Evolutionary conservation across 2,329 filamentous ascomycete genomes (phyloP), one percentile per base, ranked within the genome.

Genomic region (Fusarium verrucosum): DNA sequence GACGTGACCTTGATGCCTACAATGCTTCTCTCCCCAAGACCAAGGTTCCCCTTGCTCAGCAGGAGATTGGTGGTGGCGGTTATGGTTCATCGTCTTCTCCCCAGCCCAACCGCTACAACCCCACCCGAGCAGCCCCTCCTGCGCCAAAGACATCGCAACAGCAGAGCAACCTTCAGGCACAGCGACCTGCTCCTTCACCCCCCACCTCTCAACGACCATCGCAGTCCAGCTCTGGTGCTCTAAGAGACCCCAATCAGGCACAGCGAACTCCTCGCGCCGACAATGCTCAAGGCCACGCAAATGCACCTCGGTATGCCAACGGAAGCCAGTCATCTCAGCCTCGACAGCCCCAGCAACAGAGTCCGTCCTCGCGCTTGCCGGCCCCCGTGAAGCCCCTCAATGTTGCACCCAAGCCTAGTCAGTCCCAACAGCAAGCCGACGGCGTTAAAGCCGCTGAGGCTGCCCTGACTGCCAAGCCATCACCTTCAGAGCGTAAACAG

Each of bases 391-490:
- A 94, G 78, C 91, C 91, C 30, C 83, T 94, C 52, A 94, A 94
- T 72, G 89, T 94, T 58, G 87, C 86, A 11, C 82, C 86, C 57
- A 93, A 93, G 79, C 85, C 86, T 61, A 73, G 73, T 54, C 79
- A 80, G 62, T 70, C 76, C 33, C 74, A 82, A 68, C 72, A 81
- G 30, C 84, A 80, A 70, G 80, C 67, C 56, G 92, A 95, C 73
- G 85, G 89, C 26, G 87, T 96, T 68, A 96, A 95, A 80, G 92
- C 94, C 71, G 94, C 94, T 5, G 94, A 98, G 77, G 90, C 90
- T 50, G 93, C 93, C 10, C 85, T 98, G 53, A 94, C 91, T 16
- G 89, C 94, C 72, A 95, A 96, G 79, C 90, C 91, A 40, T 75
- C 87, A 23, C 78, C 89, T 4, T 78, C 88, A 26, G 88, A 93